Evolutionary conservation across 257 asterid genomes (phyloP), one percentile per base, ranked within the genome.

Genomic region (Nicotiana tabacum): DNA sequence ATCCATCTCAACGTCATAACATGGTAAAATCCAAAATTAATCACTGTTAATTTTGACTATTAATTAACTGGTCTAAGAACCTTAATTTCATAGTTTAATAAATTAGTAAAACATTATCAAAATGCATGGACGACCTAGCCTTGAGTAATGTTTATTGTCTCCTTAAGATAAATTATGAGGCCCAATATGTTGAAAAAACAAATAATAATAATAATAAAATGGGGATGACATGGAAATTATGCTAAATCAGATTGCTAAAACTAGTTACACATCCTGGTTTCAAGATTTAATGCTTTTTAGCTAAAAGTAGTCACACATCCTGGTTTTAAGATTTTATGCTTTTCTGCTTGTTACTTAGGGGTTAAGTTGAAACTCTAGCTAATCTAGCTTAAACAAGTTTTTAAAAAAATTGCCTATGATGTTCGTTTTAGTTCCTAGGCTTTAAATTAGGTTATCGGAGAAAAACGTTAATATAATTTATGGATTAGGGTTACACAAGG

Each of bases 381-480:
- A 58, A 58, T 18, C 65, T 17, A 58, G n/a, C 65, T 58, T 5
- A 58, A 18, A 58, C 27, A 58, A 58, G 65, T 58, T 58, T 17
- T 1, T 17, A 9, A 2, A 2, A 15, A 55, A 61, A 61, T 21
- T 18, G 46, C 55, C 67, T 16, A 37, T 65, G 79, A 30, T 58
- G 43, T 21, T 77, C 8, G 29, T 77, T 77, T 83, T 77, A 51
- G 69, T 65, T 77, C 67, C 61, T 74, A 58, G 65, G 27, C 65
- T 18, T 58, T 58, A 58, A 57, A 18, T 18, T 18, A 18, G 29
- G 29, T 17, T 21, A 58, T 58, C 11, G 29, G n/a, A 6, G 65
- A 18, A 58, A 57, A 58, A 6, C 27, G 2, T 18, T 6, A 6
- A 12, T 66, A 29, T 66, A 66, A 29, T 30, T 29, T 66, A 66